A percentile compares a stretch with the other conserved stretches of the same genome.
phyloP scores from a whole-genome alignment of 306 rosid genomes.

The Betula pendula region DNA sequence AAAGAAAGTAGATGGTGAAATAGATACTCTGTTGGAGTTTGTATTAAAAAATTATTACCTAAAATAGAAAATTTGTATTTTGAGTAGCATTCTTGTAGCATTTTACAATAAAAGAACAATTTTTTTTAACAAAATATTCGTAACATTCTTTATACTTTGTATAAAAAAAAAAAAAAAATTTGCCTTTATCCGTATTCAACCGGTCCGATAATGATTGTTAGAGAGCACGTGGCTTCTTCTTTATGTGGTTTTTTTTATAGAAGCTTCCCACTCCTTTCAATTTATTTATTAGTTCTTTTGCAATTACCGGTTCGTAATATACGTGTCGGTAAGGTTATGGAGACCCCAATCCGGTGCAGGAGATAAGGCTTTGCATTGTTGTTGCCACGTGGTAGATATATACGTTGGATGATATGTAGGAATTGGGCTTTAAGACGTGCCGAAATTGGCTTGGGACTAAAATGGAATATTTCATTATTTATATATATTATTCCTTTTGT shows the following conservation, averaged over 20 bases:
- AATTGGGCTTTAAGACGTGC: background rate
- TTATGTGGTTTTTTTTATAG: constrained; percentile 46
- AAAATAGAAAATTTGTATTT: too few species aligned
- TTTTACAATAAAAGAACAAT: too few species aligned
- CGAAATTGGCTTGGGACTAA: background rate
- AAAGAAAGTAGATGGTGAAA: too few species aligned
- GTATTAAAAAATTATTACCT: too few species aligned
- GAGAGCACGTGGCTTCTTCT: constrained; percentile 11
- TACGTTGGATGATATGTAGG: background rate
- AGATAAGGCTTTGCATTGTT: constrained; percentile 6
- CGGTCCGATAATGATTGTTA: background rate
- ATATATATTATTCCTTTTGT: too few species aligned
- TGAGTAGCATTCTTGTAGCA: too few species aligned
- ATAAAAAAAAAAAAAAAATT: too few species aligned
- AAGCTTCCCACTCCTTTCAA: constrained; percentile 43
- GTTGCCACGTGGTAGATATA: background rate
- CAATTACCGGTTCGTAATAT: background rate
- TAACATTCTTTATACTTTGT: too few species aligned
- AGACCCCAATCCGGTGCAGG: background rate
- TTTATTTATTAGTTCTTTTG: background rate
- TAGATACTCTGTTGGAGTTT: too few species aligned
- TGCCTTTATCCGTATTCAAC: too few species aligned
- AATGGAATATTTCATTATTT: too few species aligned
- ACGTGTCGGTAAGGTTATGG: constrained; percentile 14
- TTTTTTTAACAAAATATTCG: too few species aligned